A percentile compares a stretch with the other conserved stretches of the same genome.
Evolutionary conservation across 2,329 filamentous ascomycete species (phyloP).

Genomic region (Madurella fahalii): DNA sequence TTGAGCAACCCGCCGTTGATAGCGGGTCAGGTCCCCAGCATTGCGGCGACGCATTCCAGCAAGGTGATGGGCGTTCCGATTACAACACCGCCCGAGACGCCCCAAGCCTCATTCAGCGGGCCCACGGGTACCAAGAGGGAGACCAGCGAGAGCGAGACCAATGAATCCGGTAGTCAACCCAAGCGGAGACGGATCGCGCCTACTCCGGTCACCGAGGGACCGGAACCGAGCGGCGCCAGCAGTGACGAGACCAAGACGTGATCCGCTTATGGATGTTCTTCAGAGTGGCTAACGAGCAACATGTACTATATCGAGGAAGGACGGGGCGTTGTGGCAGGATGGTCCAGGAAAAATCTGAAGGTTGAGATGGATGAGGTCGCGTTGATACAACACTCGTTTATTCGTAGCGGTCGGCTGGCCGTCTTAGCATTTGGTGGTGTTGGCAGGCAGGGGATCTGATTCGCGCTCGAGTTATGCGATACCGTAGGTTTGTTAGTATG

Average conservation of each 20-base stretch:
- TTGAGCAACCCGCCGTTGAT: slow-evolving; percentile 77
- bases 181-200: slow-evolving; percentile 71
- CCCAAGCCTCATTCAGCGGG: slow-evolving; percentile 57
- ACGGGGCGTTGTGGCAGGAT: slow-evolving; percentile 4
- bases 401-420: neutral
- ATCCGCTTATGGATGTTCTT: neutral
- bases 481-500: neutral
- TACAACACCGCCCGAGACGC: slow-evolving; percentile 88
- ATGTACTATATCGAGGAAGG: slow-evolving; percentile 1
- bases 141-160: slow-evolving; percentile 51
- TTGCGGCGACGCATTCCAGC: slow-evolving; percentile 68
- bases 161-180: slow-evolving; percentile 46
- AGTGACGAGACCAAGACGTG: slow-evolving; percentile 5
- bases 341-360: neutral
- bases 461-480: neutral
- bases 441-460: neutral
- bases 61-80: slow-evolving; percentile 64
- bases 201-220: slow-evolving; percentile 46
- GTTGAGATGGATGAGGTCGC: neutral
- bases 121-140: slow-evolving; percentile 55
- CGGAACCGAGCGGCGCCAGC: neutral
- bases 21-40: slow-evolving; percentile 69
- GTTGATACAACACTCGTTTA: neutral
- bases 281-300: neutral
- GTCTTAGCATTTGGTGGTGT: slow-evolving; percentile 1